Percentiles rank a stretch among this genome's conserved stretches.
These are phyloP conservation scores for Plenodomus biglobosus DNA, from an alignment of 2,329 filamentous ascomycete genomes.

Conservation along the genomic window DNA sequence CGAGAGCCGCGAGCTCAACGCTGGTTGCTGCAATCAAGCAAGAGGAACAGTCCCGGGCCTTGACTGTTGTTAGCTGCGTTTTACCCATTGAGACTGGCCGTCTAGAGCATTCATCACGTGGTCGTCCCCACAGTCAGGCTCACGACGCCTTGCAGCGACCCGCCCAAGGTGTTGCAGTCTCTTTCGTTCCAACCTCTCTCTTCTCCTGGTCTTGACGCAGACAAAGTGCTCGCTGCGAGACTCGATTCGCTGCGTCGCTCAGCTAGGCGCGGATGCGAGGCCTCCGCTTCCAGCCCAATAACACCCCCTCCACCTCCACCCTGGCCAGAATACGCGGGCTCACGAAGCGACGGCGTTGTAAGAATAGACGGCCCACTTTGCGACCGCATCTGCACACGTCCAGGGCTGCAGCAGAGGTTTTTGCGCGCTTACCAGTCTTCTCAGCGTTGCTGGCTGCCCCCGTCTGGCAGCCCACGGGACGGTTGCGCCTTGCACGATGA, in stretches of 20 bases:
- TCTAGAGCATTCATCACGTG: constrained; percentile 4
- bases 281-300: constrained; percentile 38
- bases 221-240: constrained; percentile 19
- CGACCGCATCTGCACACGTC: constrained; percentile 14
- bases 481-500: constrained; percentile 45
- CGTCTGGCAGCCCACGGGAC: constrained; percentile 10
- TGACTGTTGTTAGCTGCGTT: constrained; percentile 17
- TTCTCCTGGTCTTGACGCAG: constrained; percentile 12
- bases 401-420: constrained; percentile 22
- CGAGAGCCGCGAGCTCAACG: constrained; percentile 10
- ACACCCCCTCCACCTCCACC: constrained; percentile 22
- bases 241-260: constrained; percentile 32
- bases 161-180: constrained; percentile 22
- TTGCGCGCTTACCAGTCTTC: constrained; percentile 15
- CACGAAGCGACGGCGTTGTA: constrained; percentile 23
- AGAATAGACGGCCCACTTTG: constrained; percentile 20
- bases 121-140: constrained; percentile 19
- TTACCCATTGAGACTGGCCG: constrained; percentile 11
- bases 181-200: constrained; percentile 16
- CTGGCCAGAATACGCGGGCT: constrained; percentile 35
- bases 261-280: constrained; percentile 33
- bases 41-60: constrained; percentile 9
- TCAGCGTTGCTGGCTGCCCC: constrained; percentile 11
- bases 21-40: constrained; percentile 4
- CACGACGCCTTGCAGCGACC: constrained; percentile 21